Evolutionary conservation across 495 filamentous ascomycete species (phyloP), one percentile per base, ranked within the genome.

Genomic region (Barbatosphaeria neglecta): DNA sequence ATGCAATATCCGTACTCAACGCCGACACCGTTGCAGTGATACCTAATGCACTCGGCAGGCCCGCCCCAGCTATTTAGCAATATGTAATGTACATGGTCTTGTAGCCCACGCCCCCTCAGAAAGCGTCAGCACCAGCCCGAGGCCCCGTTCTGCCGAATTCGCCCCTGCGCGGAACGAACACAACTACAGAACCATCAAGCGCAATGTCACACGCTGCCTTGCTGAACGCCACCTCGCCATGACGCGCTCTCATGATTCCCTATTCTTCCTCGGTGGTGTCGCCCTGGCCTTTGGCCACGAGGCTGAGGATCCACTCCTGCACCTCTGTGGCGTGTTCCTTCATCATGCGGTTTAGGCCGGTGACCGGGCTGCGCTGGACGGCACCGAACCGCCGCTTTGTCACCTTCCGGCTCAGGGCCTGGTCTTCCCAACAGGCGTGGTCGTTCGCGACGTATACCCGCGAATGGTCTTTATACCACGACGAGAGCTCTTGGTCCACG

Each of bases 401-500:
- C 13, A 81, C 74, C 54, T 80, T 82, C 45, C 76, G 71, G 0
- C 59, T 63, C 10, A 70, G 52, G 1, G 78, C 73, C 16, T 61
- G 50, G 48, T 75, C 72, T 15, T 58, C 63, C 87, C 87, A 94
- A 49, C 84, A 78, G 8, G 76, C 73, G 53, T 94, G 89, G 38
- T 78, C 67, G 22, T 70, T 65, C 0, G 80, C 70, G 20, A 94
- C 85, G 53, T 83, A 90, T 46, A 93, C 81, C 2, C 76, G 66
- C 0, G 82, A 86, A 60, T 85, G 77, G 55, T 81, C 67, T 52
- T 76, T 79, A 54, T 87, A 89, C 84, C 84, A 89, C 27, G 69
- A 66, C 13, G 80, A 83, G 0, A 87, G 68, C 49, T 75, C 75
- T 3, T 65, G 58, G 47, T 84, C 79, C 1, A 76, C 80, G 49